Base-by-base conservation (phyloP, 2,329 filamentous ascomycete genomes). In the Alternaria atra region DNA sequence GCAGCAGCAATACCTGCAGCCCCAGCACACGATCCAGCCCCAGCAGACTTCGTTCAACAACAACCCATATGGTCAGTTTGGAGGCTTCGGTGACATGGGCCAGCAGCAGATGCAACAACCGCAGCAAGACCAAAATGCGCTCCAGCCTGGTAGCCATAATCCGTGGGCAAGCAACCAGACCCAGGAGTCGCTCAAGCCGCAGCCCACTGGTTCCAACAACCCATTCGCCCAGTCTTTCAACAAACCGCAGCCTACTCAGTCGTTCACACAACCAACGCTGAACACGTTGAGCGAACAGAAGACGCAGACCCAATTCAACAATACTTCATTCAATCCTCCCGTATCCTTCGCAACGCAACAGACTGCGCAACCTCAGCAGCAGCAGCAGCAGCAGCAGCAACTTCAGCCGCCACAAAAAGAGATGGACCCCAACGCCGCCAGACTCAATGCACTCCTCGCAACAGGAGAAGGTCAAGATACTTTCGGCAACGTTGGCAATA, bases 161-260 rank as follows among this genome's bases (percentile, higher is more conserved):
- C 95, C 95, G 0, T 99, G 94, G 92, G 91, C 92, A 25, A 71
- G 72, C 9, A 75, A 77, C 52, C 86, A 86, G 65, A 83, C 87
- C 44, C 83, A 88, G n/a, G 86, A 91, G 53, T 80, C 89, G 2
- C 81, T 97, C 65, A 90, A 91, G 75, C 91, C 93, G 5, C 91
- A 93, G 75, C 90, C 92, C 4, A 99, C 95, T 3, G 95, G 95
- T 48, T 98, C 95, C 15, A 99, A 99, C 84, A 99, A 99, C 77
- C 95, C 95, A 2, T 99, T 99, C 75, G 94, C 95, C 27, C 84
- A 87, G 12, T 86, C 90, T n/a, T 88, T 91, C 73, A 80, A 80
- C 60, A 83, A 85, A 59, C 81, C 86, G 68, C 81, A 89, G 84
- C 73, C 87, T 82, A 75, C 89, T 82, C 76, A 85, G 83, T 65